Evolutionary conservation across 2,329 filamentous ascomycete genomes (phyloP), one percentile per base, ranked within the genome.

Genomic region (Fusarium multiceps): DNA sequence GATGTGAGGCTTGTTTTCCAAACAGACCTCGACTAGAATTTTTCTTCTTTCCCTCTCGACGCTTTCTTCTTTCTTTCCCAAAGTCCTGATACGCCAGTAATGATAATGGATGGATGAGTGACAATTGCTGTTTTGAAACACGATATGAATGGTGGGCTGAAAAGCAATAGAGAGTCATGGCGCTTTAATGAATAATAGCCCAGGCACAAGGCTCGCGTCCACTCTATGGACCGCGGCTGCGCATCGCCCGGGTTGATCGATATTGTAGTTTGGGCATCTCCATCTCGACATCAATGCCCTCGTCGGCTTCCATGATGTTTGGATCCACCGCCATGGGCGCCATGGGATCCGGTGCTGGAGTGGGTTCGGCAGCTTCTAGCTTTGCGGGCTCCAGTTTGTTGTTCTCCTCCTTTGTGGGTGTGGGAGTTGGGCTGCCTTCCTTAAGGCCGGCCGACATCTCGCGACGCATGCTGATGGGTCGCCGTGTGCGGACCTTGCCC

Each of bases 391-490:
- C 76, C 41, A 75, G 30, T 55, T 73, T 72, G 59, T 69, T 68
- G 59, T 69, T 68, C 11, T 72, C 69, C 11, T 76, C 73, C 18
- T 72, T 78, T 21, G 72, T 65, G 9, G 59, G 58, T n/a, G 68
- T 53, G 13, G 61, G 45, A 18, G 63, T 65, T 16, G 61, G 45
- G n/a, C 64, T 66, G n/a, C 67, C 71, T 13, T 78, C 73, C 61
- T 78, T 78, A 21, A 75, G 70, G 30, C 75, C 72, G 30, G 70
- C 70, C 3, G 78, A 69, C 63, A 80, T 73, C 46, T 85, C 85
- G 65, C 82, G 82, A 47, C 87, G 82, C 81, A 88, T 85, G 66
- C 82, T 86, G 59, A 85, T 84, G 34, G 85, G 83, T 18, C 87
- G 82, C 63, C 84, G 85, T 42, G 83, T 86, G 46, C 87, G 81